A percentile compares a stretch with the other conserved stretches of the same genome.
phyloP scores from a whole-genome alignment of 495 filamentous ascomycete genomes.

The Evernia prunastri region DNA sequence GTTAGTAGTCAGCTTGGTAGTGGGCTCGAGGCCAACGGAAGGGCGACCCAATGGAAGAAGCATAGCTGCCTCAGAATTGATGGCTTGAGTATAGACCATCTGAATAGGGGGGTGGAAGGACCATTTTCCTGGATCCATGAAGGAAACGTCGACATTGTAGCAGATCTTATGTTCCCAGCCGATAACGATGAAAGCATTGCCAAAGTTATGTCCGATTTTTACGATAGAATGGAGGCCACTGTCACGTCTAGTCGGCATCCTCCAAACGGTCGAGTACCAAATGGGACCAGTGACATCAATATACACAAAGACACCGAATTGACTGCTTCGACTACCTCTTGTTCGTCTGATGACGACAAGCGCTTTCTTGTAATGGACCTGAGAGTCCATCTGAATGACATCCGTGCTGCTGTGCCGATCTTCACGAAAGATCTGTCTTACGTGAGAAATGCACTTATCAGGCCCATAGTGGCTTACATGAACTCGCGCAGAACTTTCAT shows the following conservation, averaged over 20 bases:
- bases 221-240: slow-evolving; percentile 87
- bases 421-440: slow-evolving; percentile 89
- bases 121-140: slow-evolving; percentile 97
- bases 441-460: slow-evolving; percentile 88
- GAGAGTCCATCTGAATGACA: slow-evolving; percentile 83
- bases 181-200: slow-evolving; percentile 81
- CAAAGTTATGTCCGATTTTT: slow-evolving; percentile 89
- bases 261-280: slow-evolving; percentile 11
- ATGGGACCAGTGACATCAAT: slow-evolving; percentile 21
- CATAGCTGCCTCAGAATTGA: slow-evolving; percentile 86
- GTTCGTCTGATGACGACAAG: slow-evolving; percentile 42
- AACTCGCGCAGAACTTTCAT: slow-evolving; percentile 91
- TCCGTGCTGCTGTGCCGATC: slow-evolving; percentile 82
- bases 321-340: slow-evolving; percentile 14
- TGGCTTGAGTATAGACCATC: slow-evolving; percentile 87
- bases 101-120: slow-evolving; percentile 88
- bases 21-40: slow-evolving; percentile 45
- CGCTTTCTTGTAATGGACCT: slow-evolving; percentile 85
- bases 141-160: slow-evolving; percentile 92
- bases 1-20: slow-evolving; percentile 50
- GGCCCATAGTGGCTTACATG: slow-evolving; percentile 98
- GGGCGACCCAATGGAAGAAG: slow-evolving; percentile 73
- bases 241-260: slow-evolving; percentile 63
- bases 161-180: slow-evolving; percentile 85
- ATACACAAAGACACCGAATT: slow-evolving; percentile 30